These are phyloP conservation scores for Ilyonectria robusta DNA, from an alignment of 2,329 filamentous ascomycete species.

Conservation along the genomic window DNA sequence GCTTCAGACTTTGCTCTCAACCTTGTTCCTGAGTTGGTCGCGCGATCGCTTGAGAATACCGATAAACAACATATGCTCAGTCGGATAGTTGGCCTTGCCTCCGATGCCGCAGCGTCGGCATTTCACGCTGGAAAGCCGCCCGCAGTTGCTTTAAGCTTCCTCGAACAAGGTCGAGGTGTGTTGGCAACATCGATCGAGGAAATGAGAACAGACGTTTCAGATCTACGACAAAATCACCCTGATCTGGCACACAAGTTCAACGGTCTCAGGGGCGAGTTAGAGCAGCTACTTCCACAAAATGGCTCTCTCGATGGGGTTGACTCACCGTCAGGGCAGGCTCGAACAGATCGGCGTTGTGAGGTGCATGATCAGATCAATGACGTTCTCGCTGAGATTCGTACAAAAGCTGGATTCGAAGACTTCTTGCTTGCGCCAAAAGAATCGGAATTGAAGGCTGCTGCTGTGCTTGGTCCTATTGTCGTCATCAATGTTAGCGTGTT, in stretches of 20 bases:
- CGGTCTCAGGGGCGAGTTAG: neutral
- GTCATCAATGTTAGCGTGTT: neutral
- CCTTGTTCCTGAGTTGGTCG: neutral
- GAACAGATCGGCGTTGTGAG: too few species aligned
- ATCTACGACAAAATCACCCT: neutral
- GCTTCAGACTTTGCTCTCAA: neutral
- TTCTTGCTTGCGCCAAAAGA: neutral
- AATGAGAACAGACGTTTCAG: neutral
- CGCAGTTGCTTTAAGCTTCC: neutral
- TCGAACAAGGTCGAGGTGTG: slow-evolving; percentile 5
- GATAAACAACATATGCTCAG: neutral
- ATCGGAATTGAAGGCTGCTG: neutral
- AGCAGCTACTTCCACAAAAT: neutral
- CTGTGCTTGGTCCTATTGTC: neutral
- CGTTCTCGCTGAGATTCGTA: neutral
- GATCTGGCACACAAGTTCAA: slow-evolving; percentile 6
- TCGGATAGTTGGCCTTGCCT: neutral
- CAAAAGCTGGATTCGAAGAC: neutral
- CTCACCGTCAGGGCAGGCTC: neutral
- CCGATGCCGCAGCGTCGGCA: neutral
- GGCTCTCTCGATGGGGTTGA: neutral
- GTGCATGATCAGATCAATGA: neutral
- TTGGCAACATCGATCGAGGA: slow-evolving; percentile 7
- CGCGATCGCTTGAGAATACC: neutral
- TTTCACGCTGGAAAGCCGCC: neutral